Evolutionary conservation across 1,284 basidiomycete genomes (phyloP).

Genomic region (Cryptococcus sp.): DNA sequence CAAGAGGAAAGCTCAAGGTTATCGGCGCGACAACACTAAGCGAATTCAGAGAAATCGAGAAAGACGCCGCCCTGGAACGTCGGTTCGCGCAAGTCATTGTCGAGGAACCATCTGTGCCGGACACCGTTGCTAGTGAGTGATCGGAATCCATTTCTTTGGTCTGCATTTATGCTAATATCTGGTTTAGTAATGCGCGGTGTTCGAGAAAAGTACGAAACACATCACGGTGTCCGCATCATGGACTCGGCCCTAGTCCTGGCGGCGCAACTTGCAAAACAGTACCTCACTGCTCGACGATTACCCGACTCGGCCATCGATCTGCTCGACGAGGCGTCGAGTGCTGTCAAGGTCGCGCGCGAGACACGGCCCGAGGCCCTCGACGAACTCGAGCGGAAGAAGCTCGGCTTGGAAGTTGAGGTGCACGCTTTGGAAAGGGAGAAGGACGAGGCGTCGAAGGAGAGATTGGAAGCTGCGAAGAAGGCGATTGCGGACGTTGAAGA

Average conservation of each 20-base stretch:
- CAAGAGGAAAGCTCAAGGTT: constrained; percentile 84
- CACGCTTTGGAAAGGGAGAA: constrained; percentile 94
- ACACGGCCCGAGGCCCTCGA: constrained; percentile 95
- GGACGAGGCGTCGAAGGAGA: constrained; percentile 85
- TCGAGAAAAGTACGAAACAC: constrained; percentile 71
- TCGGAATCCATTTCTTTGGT: neutral
- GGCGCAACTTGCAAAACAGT: constrained; percentile 90
- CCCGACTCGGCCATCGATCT: constrained; percentile 92
- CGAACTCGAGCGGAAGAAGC: constrained; percentile 85
- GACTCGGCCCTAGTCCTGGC: constrained; percentile 89
- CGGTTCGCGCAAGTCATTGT: constrained; percentile 93
- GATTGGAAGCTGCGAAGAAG: constrained; percentile 75
- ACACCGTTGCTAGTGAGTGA: constrained; percentile 74
- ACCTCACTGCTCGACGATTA: constrained; percentile 79
- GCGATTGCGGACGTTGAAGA: constrained; percentile 86
- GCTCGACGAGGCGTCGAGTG: constrained; percentile 79
- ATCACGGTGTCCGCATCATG: constrained; percentile 87
- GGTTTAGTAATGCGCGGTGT: constrained; percentile 69
- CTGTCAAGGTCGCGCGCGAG: constrained; percentile 87
- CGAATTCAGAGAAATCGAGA: constrained; percentile 95
- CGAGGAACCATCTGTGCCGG: constrained; percentile 86
- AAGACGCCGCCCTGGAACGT: constrained; percentile 89
- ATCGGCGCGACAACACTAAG: constrained; percentile 93
- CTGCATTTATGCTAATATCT: neutral
- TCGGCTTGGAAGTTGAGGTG: constrained; percentile 93